Evolutionary conservation across 169 alveolate species (phyloP).

Genomic region (Cryptosporidium andersoni): DNA sequence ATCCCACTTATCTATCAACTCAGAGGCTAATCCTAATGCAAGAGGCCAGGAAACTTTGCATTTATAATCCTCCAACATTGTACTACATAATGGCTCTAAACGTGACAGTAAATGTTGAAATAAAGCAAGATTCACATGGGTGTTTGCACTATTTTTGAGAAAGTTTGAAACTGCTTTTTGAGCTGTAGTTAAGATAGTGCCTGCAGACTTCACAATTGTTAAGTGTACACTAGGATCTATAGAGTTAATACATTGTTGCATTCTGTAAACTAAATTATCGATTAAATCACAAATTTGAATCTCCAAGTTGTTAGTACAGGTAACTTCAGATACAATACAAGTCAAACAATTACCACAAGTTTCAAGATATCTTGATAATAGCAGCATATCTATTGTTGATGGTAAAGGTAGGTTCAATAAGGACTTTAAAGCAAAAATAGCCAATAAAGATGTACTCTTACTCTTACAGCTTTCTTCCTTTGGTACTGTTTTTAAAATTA

Average conservation of each 20-base stretch:
- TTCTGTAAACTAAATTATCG: conserved; percentile 14
- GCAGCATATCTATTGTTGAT: background rate
- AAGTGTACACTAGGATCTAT: conserved; percentile 4
- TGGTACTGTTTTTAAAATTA: too few relatives aligned
- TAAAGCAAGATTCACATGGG: background rate
- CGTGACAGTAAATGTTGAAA: conserved; percentile 16
- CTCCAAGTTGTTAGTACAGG: background rate
- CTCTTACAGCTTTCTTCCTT: too few relatives aligned
- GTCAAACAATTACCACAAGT: conserved; percentile 23
- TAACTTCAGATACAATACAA: background rate
- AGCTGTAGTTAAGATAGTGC: background rate
- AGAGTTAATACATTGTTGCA: conserved; percentile 7
- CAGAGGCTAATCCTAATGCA: background rate
- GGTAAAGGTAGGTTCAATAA: background rate
- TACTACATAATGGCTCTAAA: conserved; percentile 9
- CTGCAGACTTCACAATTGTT: background rate
- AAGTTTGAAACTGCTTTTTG: background rate
- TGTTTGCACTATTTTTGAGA: background rate
- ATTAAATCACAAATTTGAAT: conserved; percentile 6
- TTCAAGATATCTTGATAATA: conserved; percentile 4
- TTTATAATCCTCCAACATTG: conserved; percentile 46
- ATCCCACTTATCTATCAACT: conserved; percentile 53
- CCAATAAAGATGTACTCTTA: too few relatives aligned
- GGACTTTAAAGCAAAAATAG: too few relatives aligned
- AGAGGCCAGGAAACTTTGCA: conserved; percentile 23